Base-by-base conservation (phyloP, 495 filamentous ascomycete species). In the Hyaloscypha finlandica region DNA sequence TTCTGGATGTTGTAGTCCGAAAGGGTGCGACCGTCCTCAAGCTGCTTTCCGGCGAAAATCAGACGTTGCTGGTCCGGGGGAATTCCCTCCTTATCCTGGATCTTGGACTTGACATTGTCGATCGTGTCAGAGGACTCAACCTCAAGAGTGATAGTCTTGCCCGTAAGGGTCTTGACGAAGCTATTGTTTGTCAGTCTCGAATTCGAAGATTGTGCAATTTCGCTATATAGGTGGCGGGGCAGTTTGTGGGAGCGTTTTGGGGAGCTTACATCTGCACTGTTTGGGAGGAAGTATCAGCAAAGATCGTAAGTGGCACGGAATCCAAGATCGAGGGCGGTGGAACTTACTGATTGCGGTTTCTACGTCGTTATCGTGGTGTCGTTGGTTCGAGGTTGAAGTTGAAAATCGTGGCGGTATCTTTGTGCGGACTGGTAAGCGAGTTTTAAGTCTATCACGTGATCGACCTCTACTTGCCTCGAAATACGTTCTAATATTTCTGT, bases 1-100 rank as follows among this genome's bases (percentile, higher is more conserved):
- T 99, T 99, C 87, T 99, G 95, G 84, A 99, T 99, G 86, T 99
- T 99, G 89, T 99, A 99, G 83, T 99, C 95, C 77, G 89, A 93
- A 72, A 99, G 88, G 69, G 95, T 99, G 76, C 95, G 91, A 82
- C 95, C 95, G 85, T 99, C 95, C 89, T 99, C 95, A 70, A 99
- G 90, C 85, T 99, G 95, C 88, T 99, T 99, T 80, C 95, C 95
- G 73, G 95, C 95, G 81, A 99, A 99, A 87, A 99, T 99, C 83
- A 99, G 84, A 73, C 95, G 94, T 87, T 99, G 95, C 84, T 98
- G 95, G 82, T 98, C 95, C 68, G 95, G 95, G 70, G 95, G 95
- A 76, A 99, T 99, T 74, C 95, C 95, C 83, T 99, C 95, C 90
- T 99, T 99, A 83, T 99, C 95, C 85, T 99, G 94, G 80, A 96